Base-by-base conservation (phyloP, 306 rosid genomes). In the Glycyrrhiza uralensis region DNA sequence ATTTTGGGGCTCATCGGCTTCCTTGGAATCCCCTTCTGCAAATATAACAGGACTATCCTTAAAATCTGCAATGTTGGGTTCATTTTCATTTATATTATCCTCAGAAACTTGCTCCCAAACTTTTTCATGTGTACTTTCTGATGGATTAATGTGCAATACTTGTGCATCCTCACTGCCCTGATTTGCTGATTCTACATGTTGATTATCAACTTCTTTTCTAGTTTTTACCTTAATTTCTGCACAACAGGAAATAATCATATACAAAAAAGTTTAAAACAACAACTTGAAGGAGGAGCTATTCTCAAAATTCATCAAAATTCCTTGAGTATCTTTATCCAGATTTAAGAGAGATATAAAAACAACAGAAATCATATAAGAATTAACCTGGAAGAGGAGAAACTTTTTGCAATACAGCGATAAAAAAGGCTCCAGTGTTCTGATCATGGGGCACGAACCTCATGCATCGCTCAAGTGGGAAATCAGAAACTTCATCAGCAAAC, bases 361-460 rank as follows among this genome's bases (percentile, higher is more conserved):
- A 60, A 38, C 66, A 63, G 30, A 23, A 63, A 59, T 28, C 38
- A 72, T 38, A 56, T 28, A 14, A 66, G 29, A 80, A 79, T 71
- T 45, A 76, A 93, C 98, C 97, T 71, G 89, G 96, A 59, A 93
- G 75, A 50, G 92, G 80, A 77, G 92, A 86, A 49, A 66, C 81
- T 78, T 93, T 93, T 69, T 77, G 86, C 62, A 93, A 71, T 58
- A 93, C 94, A 12, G 97, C 96, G 69, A 93, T 85, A 63, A 93
- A 93, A 80, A 93, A 93, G 70, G 98, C 97, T 59, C 98, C 98
- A 45, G 86, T 84, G 74, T 90, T 93, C 77, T 93, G 97, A 90
- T 93, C 98, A 86, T 93, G 98, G 13, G 98, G 98, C 57, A 82
- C 57, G 51, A 90, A 89, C 79, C 98, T 91, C 92, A 87, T 89